Conservation (phyloP, 768 basidiomycete species). For the Lactarius sp. region DNA sequence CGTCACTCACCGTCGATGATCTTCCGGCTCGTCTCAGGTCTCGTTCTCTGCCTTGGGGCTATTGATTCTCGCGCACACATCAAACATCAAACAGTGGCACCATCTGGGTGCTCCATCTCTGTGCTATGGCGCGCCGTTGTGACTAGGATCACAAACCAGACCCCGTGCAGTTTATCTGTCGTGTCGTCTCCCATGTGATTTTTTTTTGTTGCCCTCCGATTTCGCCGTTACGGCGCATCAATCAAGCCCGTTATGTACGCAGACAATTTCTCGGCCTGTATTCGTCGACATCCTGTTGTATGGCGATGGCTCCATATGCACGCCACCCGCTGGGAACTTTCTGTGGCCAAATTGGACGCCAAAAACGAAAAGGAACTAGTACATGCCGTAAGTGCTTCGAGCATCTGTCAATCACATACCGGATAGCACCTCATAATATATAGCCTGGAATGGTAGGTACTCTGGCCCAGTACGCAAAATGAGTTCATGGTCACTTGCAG, state of each 20-base stretch:
- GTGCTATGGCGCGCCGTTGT: neutral
- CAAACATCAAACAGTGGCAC: neutral
- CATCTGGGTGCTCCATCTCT: neutral
- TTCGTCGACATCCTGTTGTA: neutral
- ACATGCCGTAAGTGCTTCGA: neutral
- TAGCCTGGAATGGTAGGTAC: neutral
- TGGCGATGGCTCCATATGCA: neutral
- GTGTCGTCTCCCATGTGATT: neutral
- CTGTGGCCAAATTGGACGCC: neutral
- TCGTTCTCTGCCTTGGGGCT: neutral
- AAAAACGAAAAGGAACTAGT: neutral
- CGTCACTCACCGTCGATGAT: conserved; percentile 1
- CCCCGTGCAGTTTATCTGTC: neutral
- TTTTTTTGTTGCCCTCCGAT: neutral
- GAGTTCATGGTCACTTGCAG: neutral
- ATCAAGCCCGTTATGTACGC: neutral
- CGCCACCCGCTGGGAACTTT: neutral
- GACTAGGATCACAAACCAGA: neutral
- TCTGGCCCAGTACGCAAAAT: neutral
- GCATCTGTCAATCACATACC: neutral
- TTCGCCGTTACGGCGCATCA: neutral
- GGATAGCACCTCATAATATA: neutral
- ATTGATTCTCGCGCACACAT: neutral
- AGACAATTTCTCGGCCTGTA: neutral
- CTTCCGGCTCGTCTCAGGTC: neutral